These are phyloP conservation scores for Metschnikowia continentalis DNA, from an alignment of 805 yeast genomes.

Conservation along the genomic window DNA sequence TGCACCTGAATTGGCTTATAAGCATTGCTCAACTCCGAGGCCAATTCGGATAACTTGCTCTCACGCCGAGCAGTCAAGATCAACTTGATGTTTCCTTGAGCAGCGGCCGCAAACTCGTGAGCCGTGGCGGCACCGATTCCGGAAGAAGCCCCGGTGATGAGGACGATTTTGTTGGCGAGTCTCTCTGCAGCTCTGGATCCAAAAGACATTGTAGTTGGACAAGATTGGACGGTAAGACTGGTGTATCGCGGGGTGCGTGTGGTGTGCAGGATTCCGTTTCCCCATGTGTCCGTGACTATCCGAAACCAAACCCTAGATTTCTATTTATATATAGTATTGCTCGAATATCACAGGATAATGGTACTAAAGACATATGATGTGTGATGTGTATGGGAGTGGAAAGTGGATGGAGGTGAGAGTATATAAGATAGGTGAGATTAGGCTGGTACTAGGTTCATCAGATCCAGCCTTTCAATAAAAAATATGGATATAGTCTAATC, in stretches of 20 bases:
- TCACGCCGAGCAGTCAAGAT: conserved; percentile 38
- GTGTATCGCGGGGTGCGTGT: neutral
- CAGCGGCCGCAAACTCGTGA: conserved; percentile 64
- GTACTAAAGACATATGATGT: too few relatives aligned
- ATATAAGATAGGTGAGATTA: too few relatives aligned
- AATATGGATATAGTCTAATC: too few relatives aligned
- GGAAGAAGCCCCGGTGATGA: conserved; percentile 85
- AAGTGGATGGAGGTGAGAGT: too few relatives aligned
- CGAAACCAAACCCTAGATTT: too few relatives aligned
- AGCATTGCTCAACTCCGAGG: conserved; percentile 21
- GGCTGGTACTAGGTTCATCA: too few relatives aligned
- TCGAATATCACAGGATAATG: too few relatives aligned
- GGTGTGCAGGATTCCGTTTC: neutral
- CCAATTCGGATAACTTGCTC: conserved; percentile 24
- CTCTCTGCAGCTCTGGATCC: conserved; percentile 37
- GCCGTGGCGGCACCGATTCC: conserved; percentile 96
- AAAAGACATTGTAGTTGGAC: conserved; percentile 25
- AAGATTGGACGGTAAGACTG: neutral
- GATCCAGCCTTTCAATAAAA: too few relatives aligned
- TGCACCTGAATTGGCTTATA: conserved; percentile 28
- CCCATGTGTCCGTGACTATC: too few relatives aligned
- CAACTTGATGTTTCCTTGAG: conserved; percentile 34
- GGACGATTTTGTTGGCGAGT: conserved; percentile 32
- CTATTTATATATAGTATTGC: too few relatives aligned
- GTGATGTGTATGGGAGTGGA: too few relatives aligned